phyloP scores from a whole-genome alignment of 352 stramenopile species.

The Phytophthora capsici region DNA sequence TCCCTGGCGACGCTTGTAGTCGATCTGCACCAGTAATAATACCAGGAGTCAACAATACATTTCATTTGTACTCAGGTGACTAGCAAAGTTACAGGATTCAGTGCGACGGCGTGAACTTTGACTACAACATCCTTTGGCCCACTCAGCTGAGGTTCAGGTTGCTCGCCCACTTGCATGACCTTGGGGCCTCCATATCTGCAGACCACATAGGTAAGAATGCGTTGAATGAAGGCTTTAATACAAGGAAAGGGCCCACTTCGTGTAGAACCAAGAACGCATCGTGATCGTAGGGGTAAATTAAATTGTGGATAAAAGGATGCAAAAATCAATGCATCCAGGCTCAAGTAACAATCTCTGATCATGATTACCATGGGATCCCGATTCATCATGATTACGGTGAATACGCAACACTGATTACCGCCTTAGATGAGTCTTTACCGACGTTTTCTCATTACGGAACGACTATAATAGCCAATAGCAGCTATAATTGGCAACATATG shows the following conservation, averaged over 20 bases:
- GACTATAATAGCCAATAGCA: too few relatives aligned
- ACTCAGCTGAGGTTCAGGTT: conserved; percentile 55
- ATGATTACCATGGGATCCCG: too few relatives aligned
- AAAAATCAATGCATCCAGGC: too few relatives aligned
- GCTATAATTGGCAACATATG: too few relatives aligned
- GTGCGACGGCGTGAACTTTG: conserved; percentile 61
- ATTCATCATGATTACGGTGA: too few relatives aligned
- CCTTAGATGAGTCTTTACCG: too few relatives aligned
- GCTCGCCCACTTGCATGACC: conserved; percentile 65
- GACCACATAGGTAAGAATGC: conserved; percentile 3
- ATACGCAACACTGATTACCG: too few relatives aligned
- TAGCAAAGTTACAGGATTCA: conserved; percentile 60
- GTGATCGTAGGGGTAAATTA: conserved; percentile 11
- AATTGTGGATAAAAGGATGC: neutral
- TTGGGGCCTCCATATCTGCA: conserved; percentile 63
- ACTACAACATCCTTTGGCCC: conserved; percentile 67
- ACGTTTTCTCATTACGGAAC: too few relatives aligned
- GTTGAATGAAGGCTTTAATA: neutral
- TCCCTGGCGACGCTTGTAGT: conserved; percentile 83
- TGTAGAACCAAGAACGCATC: conserved; percentile 85
- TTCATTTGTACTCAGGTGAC: neutral
- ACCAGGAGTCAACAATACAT: neutral
- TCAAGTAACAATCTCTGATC: too few relatives aligned
- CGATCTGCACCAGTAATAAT: conserved; percentile 46
- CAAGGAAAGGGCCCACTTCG: conserved; percentile 51